phyloP scores from a whole-genome alignment of 1,284 basidiomycete genomes.

The Tilletia horrida region DNA sequence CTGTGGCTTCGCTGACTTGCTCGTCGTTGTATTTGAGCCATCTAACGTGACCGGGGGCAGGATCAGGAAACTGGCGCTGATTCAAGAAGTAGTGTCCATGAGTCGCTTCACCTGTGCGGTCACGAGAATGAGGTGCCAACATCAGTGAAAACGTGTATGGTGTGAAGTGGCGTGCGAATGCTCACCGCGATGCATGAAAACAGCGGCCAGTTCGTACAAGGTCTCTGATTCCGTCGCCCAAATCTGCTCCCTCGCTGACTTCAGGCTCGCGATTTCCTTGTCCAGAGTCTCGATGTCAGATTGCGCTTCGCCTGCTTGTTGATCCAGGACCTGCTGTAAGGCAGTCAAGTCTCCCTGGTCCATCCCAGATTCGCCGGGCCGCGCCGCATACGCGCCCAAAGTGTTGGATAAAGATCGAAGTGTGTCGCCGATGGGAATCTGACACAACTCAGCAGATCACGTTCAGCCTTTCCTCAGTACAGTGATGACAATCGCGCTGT shows the following conservation, averaged over 20 bases:
- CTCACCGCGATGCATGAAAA: conserved; percentile 87
- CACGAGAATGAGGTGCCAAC: not conserved
- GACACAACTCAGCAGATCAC: too few relatives aligned
- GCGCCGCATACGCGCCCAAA: not conserved
- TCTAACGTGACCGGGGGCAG: conserved; percentile 14
- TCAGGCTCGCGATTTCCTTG: conserved; percentile 59
- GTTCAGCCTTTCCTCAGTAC: too few relatives aligned
- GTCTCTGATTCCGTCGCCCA: conserved; percentile 71
- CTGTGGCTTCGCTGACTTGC: conserved; percentile 28
- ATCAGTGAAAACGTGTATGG: not conserved
- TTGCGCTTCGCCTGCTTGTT: conserved; percentile 54
- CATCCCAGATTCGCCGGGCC: not conserved
- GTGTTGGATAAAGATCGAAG: not conserved
- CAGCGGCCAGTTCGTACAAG: conserved; percentile 86
- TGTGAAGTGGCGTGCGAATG: not conserved
- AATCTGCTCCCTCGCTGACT: conserved; percentile 69
- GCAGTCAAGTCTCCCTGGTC: conserved; percentile 2
- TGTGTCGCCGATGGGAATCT: not conserved
- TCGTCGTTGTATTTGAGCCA: conserved; percentile 53
- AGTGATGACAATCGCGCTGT: not conserved
- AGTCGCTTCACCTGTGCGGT: conserved; percentile 39
- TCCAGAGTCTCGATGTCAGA: conserved; percentile 67
- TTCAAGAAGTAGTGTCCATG: conserved; percentile 54
- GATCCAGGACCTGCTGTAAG: not conserved
- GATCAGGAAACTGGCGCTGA: conserved; percentile 29